A percentile compares a stretch with the other conserved stretches of the same genome.
These are phyloP conservation scores for Puccinia novopanici DNA, from an alignment of 1,284 basidiomycete species.

Conservation along the genomic window DNA sequence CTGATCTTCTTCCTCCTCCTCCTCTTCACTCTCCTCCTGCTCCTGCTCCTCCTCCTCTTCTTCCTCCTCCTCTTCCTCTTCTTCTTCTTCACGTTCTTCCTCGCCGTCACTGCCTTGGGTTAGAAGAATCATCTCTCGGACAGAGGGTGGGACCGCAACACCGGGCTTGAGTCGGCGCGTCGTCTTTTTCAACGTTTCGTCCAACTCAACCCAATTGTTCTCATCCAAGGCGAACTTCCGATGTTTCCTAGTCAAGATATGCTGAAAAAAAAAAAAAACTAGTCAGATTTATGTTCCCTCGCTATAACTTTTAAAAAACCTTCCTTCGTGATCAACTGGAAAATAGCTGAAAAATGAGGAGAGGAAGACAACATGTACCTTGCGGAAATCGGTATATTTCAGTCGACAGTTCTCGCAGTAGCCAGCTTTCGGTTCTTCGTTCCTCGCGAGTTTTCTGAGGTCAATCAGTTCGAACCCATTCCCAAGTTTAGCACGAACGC, in stretches of 20 bases:
- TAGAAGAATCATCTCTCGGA: constrained; percentile 30
- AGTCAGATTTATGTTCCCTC: too few species aligned
- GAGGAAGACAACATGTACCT: constrained; percentile 64
- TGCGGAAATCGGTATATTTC: constrained; percentile 85
- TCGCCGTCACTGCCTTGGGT: constrained; percentile 6
- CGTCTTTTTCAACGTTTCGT: constrained; percentile 74
- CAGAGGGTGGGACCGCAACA: constrained; percentile 36
- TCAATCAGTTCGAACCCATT: constrained; percentile 67
- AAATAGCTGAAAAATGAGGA: not conserved
- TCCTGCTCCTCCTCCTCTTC: constrained; percentile 18
- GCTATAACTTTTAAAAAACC: too few species aligned
- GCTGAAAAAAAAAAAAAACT: constrained; percentile 64
- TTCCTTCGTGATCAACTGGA: too few species aligned
- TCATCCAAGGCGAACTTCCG: constrained; percentile 80
- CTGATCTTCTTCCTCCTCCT: constrained; percentile 39
- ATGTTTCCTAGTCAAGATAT: constrained; percentile 75
- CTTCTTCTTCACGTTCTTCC: constrained; percentile 21
- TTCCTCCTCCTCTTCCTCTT: constrained; percentile 18
- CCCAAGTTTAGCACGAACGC: constrained; percentile 64
- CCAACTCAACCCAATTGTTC: constrained; percentile 78
- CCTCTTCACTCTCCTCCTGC: constrained; percentile 7
- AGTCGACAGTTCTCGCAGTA: constrained; percentile 96
- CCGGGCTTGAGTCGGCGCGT: constrained; percentile 66
- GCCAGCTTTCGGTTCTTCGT: constrained; percentile 82
- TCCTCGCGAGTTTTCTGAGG: constrained; percentile 65